Evolutionary conservation across 306 rosid genomes (phyloP), one percentile per base, ranked within the genome.

Genomic region (Begonia loranthoides): DNA sequence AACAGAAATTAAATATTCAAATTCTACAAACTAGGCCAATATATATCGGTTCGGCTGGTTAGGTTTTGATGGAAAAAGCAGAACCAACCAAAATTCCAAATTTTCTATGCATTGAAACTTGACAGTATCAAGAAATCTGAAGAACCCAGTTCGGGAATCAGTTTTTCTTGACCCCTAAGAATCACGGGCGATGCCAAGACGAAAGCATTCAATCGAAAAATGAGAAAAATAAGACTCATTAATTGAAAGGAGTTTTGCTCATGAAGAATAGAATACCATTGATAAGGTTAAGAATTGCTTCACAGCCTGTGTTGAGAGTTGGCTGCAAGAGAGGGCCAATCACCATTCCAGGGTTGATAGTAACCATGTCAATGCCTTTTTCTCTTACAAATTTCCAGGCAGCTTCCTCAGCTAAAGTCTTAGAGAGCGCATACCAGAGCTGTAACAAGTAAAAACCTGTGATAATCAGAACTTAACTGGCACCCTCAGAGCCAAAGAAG

Each of bases 401-500:
- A 70, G 81, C 79, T 9, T 76, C 89, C 75, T 88, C 97, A 22
- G 95, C 95, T 70, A 88, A 71, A 51, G 93, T 77, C 77, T 88
- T 88, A 46, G 93, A 75, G 61, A 84, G 82, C 28, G 22, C 17
- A 57, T 88, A 88, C 97, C 95, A 88, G 12, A 54, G 15, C 95
- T 88, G 74, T 50, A 70, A 57, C 13, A 52, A 45, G 43, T 7
- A 41, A 48, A 24, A 13, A 48, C 10, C 38, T 12, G 50, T 34
- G 52, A n/a, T 9, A 28, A 15, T 55, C 43, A 1, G 12, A 12
- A 28, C 9, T 51, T 51, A 51, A 9, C 41, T 13, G 9, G 47
- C 13, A 43, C 34, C 34, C 34, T 28, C 7, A 5, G 34, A 28
- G 34, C 34, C 34, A 6, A 28, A 28, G 34, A 28, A 28, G 34